Evolutionary conservation across 257 asterid genomes (phyloP).

Genomic region (Lantana camara): DNA sequence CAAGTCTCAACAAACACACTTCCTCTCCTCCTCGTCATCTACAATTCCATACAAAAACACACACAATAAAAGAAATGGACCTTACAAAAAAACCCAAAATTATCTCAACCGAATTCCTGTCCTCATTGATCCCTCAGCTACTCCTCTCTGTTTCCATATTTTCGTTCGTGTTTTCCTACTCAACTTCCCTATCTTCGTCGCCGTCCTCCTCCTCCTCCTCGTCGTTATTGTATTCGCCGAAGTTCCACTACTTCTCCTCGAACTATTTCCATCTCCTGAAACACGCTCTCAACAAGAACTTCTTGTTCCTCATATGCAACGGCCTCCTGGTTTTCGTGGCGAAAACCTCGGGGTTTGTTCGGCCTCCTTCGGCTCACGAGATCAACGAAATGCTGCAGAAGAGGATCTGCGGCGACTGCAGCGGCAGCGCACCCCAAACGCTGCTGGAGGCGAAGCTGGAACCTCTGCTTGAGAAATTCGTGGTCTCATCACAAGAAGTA

Average conservation of each 20-base stretch:
- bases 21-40: neutral
- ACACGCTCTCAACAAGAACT: constrained; percentile 47
- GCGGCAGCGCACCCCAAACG: neutral
- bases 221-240: constrained; percentile 16
- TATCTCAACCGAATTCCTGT: constrained; percentile 8
- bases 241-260: constrained; percentile 27
- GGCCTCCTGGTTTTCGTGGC: constrained; percentile 58
- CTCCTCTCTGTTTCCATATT: constrained; percentile 49
- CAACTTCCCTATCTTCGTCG: constrained; percentile 22
- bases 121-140: constrained; percentile 38
- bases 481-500: neutral
- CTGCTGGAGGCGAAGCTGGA: neutral
- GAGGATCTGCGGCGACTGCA: neutral
- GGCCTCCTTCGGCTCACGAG: constrained; percentile 23
- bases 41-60: neutral
- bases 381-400: constrained; percentile 18
- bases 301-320: constrained; percentile 60
- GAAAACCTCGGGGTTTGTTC: constrained; percentile 40
- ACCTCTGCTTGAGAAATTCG: neutral
- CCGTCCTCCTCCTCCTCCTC: neutral
- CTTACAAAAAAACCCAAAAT: neutral
- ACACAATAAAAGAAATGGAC: neutral
- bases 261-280: constrained; percentile 30
- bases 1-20: too few relatives aligned
- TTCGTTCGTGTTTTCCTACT: constrained; percentile 43